Conservation (phyloP, 257 asterid species). For the Avicennia marina region DNA sequence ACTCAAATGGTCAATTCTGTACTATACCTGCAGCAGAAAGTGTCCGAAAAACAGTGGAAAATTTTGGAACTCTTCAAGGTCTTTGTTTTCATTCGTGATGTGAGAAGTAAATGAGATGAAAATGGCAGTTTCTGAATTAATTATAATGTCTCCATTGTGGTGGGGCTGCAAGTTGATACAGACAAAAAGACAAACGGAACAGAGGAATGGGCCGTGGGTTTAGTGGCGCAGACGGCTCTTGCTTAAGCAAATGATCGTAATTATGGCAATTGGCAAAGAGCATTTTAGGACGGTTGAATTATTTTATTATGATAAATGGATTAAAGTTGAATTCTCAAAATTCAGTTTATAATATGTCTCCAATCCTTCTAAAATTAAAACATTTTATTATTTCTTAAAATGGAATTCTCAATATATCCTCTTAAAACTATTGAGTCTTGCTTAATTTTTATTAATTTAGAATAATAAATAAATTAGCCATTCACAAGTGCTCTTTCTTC, state of each 20-base stretch:
- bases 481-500: too few species aligned
- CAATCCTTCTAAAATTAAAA: too few species aligned
- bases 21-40: conserved; percentile 20
- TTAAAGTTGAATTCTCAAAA: too few species aligned
- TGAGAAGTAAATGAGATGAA: conserved; percentile 1
- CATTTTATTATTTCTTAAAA: too few species aligned
- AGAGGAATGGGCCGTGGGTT: background rate
- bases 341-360: too few species aligned
- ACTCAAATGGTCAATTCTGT: background rate
- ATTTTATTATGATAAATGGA: too few species aligned
- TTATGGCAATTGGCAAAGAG: conserved; percentile 9
- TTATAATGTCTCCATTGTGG: background rate
- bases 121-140: background rate
- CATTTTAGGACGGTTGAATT: too few species aligned
- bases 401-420: too few species aligned
- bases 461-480: too few species aligned
- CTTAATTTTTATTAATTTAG: too few species aligned
- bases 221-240: conserved; percentile 15
- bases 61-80: background rate
- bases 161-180: conserved; percentile 13
- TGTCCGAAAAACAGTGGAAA: conserved; percentile 3
- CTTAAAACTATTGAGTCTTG: too few species aligned
- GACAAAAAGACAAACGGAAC: conserved; percentile 1
- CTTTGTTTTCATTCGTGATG: background rate
- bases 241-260: conserved; percentile 25